Evolutionary conservation across 2,329 filamentous ascomycete genomes (phyloP).

Genomic region (Phoma sp.): DNA sequence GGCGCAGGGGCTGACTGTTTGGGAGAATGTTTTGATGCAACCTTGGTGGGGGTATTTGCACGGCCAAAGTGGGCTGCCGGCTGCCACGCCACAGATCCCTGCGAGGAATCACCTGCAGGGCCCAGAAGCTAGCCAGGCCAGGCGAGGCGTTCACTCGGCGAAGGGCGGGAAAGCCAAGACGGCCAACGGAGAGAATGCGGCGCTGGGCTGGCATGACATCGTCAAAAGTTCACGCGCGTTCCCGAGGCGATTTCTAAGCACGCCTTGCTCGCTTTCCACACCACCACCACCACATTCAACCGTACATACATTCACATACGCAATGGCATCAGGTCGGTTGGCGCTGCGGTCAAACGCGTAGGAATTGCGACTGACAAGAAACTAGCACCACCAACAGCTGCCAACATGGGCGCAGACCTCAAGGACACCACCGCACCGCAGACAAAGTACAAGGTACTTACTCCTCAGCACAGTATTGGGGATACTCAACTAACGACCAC

Average conservation of each 20-base stretch:
- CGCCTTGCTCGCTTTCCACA: slow-evolving; percentile 1
- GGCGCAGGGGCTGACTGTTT: slow-evolving; percentile 13
- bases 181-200: neutral
- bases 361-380: neutral
- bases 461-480: neutral
- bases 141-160: slow-evolving; percentile 10
- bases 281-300: slow-evolving; percentile 12
- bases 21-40: slow-evolving; percentile 34
- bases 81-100: slow-evolving; percentile 6
- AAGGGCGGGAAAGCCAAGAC: slow-evolving; percentile 15
- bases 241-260: slow-evolving; percentile 20
- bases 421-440: slow-evolving; percentile 49
- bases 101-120: slow-evolving; percentile 1
- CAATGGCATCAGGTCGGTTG: slow-evolving; percentile 14
- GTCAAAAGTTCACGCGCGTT: slow-evolving; percentile 13
- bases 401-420: slow-evolving; percentile 55
- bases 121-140: neutral
- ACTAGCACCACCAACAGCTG: slow-evolving; percentile 42
- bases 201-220: slow-evolving; percentile 11
- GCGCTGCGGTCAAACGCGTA: neutral
- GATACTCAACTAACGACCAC: slow-evolving; percentile 4
- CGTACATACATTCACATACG: neutral
- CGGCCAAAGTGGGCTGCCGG: slow-evolving; percentile 14
- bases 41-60: slow-evolving; percentile 39
- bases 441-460: slow-evolving; percentile 54